phyloP scores from a whole-genome alignment of 75 land plant species.

The Pinus taeda region DNA sequence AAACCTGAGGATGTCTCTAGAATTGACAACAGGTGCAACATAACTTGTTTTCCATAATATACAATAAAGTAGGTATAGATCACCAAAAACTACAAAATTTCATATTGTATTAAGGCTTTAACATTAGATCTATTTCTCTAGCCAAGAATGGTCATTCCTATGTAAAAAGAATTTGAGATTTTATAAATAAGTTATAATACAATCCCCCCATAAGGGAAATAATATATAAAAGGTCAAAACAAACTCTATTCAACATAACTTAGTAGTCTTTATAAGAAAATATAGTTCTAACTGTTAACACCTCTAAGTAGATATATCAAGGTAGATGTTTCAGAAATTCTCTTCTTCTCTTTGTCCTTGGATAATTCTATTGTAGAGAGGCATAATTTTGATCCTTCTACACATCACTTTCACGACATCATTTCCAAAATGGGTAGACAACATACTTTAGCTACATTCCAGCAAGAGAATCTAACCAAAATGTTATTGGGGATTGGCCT shows the following conservation, averaged over 20 bases:
- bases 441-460: neutral
- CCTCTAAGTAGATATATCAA: neutral
- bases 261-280: neutral
- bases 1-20: too few species aligned
- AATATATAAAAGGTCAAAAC: neutral
- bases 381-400: neutral
- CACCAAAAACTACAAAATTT: too few species aligned
- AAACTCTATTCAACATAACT: neutral
- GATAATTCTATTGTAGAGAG: neutral
- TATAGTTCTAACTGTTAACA: neutral
- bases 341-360: neutral
- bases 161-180: neutral
- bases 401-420: neutral
- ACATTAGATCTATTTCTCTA: neutral
- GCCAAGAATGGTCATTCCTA: neutral
- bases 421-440: neutral
- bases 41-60: too few species aligned
- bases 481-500: neutral
- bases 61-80: too few species aligned
- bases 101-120: neutral
- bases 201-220: neutral
- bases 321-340: neutral
- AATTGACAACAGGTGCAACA: too few species aligned
- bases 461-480: neutral
- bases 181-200: neutral